Conservation (phyloP, 2,329 filamentous ascomycete species). For the Zymoseptoria tritici region DNA sequence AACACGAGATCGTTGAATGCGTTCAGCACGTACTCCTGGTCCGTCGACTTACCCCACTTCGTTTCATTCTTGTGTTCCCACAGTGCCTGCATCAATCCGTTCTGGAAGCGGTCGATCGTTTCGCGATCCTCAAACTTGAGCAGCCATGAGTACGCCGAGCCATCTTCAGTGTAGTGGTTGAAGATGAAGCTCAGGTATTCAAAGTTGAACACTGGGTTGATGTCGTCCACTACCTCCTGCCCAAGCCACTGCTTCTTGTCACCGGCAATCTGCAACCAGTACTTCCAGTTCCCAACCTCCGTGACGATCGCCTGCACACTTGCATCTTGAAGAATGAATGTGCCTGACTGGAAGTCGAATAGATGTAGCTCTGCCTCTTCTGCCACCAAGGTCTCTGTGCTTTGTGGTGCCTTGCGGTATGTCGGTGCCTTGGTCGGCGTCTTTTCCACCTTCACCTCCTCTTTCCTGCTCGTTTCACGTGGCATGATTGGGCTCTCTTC, state of each 20-base stretch:
- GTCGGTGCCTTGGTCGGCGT: slow-evolving; percentile 54
- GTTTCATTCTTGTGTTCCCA: slow-evolving; percentile 94
- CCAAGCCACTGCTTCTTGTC: slow-evolving; percentile 77
- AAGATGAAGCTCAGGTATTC: slow-evolving; percentile 99
- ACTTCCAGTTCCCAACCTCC: slow-evolving; percentile 85
- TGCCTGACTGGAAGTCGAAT: slow-evolving; percentile 80
- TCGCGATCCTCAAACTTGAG: slow-evolving; percentile 81
- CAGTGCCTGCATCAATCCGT: slow-evolving; percentile 87
- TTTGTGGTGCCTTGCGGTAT: slow-evolving; percentile 55
- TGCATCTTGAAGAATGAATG: slow-evolving; percentile 73
- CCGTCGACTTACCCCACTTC: slow-evolving; percentile 89
- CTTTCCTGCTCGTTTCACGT: slow-evolving; percentile 24
- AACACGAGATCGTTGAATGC: slow-evolving; percentile 92
- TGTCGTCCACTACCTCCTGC: slow-evolving; percentile 75
- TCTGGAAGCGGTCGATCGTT: slow-evolving; percentile 78
- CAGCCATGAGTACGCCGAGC: slow-evolving; percentile 90
- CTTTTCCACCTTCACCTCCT: slow-evolving; percentile 32
- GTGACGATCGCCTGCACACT: slow-evolving; percentile 71
- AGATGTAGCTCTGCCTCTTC: slow-evolving; percentile 82
- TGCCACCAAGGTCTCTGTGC: slow-evolving; percentile 64
- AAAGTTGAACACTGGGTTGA: slow-evolving; percentile 98
- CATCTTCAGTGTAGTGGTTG: slow-evolving; percentile 86
- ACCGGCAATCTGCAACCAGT: slow-evolving; percentile 83
- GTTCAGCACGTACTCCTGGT: slow-evolving; percentile 89
- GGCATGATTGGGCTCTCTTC: slow-evolving; percentile 24